Base-by-base conservation (phyloP, 805 yeast species). In the Schizosaccharomyces octosporus region DNA sequence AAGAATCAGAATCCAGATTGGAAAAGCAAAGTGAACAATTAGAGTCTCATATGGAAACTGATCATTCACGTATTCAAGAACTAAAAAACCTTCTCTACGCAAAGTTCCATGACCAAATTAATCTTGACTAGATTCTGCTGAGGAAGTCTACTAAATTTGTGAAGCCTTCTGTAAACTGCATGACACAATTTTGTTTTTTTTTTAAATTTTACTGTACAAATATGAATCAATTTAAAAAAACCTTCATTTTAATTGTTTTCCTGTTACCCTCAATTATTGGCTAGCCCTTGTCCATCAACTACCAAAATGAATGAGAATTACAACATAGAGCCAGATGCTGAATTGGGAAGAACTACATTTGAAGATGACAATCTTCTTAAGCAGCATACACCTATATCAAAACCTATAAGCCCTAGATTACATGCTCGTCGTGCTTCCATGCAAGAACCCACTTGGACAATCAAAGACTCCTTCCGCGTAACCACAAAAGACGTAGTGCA, bases 401-500 rank as follows among this genome's bases (percentile, higher is more conserved):
- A 17, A 32, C 60, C 29, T 41, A 45, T 24, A 3, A 48, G 24
- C 36, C 54, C 65, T 80, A 75, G 63, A 80, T 81, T 15, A 65
- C 78, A 64, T 77, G 82, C 66, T 77, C 82, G 24, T 70, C 82
- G 48, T 77, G 76, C 62, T 81, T 80, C 69, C 83, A 84, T 68
- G 72, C 83, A 64, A 75, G 36, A 21, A 13, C 5, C 57, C 2
- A 21, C 31, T 17, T 51, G 57, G 57, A 24, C 36, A 17, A 24
- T 51, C 6, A 21, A 51, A 29, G 31, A 78, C 64, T 85, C 74
- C 69, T 87, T 85, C 70, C 85, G 86, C 68, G 74, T 87, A 59
- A 83, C 80, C 65, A 81, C 88, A 3, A 72, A 69, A 11, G 82
- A 82, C 11, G 88, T 87, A 63, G 68, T 79, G 58, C 66, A 64